Evolutionary conservation across 2,329 filamentous ascomycete species (phyloP).

Genomic region (Colletotrichum higginsianum): DNA sequence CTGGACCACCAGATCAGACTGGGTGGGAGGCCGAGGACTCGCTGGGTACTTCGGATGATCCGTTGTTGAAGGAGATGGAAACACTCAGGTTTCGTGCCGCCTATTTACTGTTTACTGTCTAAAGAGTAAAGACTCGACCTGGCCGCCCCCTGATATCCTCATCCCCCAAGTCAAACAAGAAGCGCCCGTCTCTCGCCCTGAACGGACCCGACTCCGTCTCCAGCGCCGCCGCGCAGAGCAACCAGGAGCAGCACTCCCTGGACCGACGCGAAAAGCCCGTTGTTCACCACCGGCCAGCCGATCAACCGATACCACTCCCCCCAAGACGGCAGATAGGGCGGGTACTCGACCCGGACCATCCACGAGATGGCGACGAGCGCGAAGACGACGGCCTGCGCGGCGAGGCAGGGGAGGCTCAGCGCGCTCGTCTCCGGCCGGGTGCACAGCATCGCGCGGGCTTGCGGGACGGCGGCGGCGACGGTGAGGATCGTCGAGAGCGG

Average conservation of each 20-base stretch:
- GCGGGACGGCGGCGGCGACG: not conserved
- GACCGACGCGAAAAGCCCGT: not conserved
- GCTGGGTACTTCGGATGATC: too few species aligned
- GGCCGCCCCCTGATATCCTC: not conserved
- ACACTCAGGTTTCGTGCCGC: not conserved
- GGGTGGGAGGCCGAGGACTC: not conserved
- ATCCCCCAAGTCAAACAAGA: not conserved
- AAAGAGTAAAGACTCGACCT: not conserved
- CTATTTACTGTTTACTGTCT: too few species aligned
- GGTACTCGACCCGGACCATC: slow-evolving; percentile 12
- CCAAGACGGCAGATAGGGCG: slow-evolving; percentile 5
- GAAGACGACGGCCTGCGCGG: slow-evolving; percentile 4
- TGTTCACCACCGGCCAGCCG: slow-evolving; percentile 30
- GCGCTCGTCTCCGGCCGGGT: not conserved
- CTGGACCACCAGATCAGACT: not conserved
- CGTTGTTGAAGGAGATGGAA: too few species aligned
- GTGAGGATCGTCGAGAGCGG: not conserved
- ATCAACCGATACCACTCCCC: slow-evolving; percentile 28
- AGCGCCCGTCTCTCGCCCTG: not conserved
- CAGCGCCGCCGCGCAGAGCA: not conserved
- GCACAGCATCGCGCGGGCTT: not conserved
- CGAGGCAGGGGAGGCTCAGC: slow-evolving; percentile 9
- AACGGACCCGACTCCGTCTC: not conserved
- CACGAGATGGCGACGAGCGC: slow-evolving; percentile 6
- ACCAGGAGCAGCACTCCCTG: slow-evolving; percentile 1